Conservation (phyloP, 805 yeast genomes). For the Lachancea fermentati region DNA sequence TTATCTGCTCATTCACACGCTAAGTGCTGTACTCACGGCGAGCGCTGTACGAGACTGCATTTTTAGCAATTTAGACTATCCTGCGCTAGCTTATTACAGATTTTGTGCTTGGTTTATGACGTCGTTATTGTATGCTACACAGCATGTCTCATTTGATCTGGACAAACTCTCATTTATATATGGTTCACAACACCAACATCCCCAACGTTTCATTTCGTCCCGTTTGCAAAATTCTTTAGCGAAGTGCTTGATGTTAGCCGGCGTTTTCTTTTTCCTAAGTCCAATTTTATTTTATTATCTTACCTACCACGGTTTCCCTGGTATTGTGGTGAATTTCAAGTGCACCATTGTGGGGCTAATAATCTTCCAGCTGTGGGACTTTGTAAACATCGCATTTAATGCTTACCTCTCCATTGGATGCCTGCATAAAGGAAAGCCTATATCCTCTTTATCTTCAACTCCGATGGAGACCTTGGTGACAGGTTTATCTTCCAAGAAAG, state of each 20-base stretch:
- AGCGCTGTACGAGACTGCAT: slow-evolving; percentile 21
- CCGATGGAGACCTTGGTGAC: slow-evolving; percentile 59
- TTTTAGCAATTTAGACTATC: slow-evolving; percentile 4
- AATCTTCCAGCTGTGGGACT: slow-evolving; percentile 45
- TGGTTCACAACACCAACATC: slow-evolving; percentile 35
- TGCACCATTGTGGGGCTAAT: slow-evolving; percentile 32
- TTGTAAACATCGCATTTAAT: slow-evolving; percentile 50
- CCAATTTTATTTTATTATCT: slow-evolving; percentile 38
- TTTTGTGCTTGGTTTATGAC: slow-evolving; percentile 33
- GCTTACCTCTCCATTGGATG: slow-evolving; percentile 71
- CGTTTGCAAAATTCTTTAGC: slow-evolving; percentile 33
- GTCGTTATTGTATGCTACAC: slow-evolving; percentile 43
- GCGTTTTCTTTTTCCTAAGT: slow-evolving; percentile 32
- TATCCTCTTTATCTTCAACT: slow-evolving; percentile 48
- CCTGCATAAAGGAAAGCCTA: slow-evolving; percentile 56
- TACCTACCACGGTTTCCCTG: slow-evolving; percentile 26
- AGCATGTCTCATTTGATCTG: slow-evolving; percentile 48
- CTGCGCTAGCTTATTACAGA: slow-evolving; percentile 18
- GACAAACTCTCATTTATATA: slow-evolving; percentile 46
- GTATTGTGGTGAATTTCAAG: slow-evolving; percentile 29
- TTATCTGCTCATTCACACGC: slow-evolving; percentile 15
- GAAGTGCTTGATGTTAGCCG: slow-evolving; percentile 24
- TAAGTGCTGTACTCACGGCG: slow-evolving; percentile 22
- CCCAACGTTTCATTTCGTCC: slow-evolving; percentile 30
- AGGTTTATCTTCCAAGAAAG: slow-evolving; percentile 51